A percentile compares a stretch with the other conserved stretches of the same genome.
phyloP scores from a whole-genome alignment of 2,329 filamentous ascomycete species.

The Plenodomus biglobosus region DNA sequence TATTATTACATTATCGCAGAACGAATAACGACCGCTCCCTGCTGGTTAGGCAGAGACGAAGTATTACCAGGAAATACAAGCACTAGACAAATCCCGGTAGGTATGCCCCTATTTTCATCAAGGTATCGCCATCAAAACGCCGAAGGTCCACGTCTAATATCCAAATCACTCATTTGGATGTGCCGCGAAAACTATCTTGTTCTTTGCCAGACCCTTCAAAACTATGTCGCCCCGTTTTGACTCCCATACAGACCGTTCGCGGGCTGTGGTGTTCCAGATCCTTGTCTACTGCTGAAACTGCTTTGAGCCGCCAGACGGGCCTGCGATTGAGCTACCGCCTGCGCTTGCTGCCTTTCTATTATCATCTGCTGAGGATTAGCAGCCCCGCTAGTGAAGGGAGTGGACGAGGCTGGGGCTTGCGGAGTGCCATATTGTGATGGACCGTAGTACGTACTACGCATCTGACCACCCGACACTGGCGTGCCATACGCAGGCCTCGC shows the following conservation, averaged over 20 bases:
- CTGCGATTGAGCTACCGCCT: conserved; percentile 37
- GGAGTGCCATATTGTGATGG: conserved; percentile 37
- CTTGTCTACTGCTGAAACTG: conserved; percentile 37
- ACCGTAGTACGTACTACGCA: conserved; percentile 39
- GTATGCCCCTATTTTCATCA: neutral
- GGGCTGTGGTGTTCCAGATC: conserved; percentile 43
- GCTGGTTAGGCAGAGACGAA: conserved; percentile 26
- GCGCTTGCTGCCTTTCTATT: conserved; percentile 38
- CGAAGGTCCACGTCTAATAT: neutral
- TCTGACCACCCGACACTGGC: conserved; percentile 30
- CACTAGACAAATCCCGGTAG: neutral
- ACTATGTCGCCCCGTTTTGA: conserved; percentile 21
- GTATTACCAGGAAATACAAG: neutral
- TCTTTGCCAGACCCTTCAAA: neutral
- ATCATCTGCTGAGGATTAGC: conserved; percentile 41
- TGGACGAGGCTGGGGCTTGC: conserved; percentile 28
- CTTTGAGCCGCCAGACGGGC: conserved; percentile 41
- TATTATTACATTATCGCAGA: neutral
- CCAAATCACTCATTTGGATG: neutral
- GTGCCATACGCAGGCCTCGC: conserved; percentile 34
- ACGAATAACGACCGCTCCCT: neutral
- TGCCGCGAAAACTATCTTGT: neutral
- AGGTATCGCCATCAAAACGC: neutral
- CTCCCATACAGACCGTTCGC: conserved; percentile 29
- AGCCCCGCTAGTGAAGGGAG: conserved; percentile 22